phyloP scores from a whole-genome alignment of 2,329 filamentous ascomycete species.

The Chrysoporthe deuterocubensis region DNA sequence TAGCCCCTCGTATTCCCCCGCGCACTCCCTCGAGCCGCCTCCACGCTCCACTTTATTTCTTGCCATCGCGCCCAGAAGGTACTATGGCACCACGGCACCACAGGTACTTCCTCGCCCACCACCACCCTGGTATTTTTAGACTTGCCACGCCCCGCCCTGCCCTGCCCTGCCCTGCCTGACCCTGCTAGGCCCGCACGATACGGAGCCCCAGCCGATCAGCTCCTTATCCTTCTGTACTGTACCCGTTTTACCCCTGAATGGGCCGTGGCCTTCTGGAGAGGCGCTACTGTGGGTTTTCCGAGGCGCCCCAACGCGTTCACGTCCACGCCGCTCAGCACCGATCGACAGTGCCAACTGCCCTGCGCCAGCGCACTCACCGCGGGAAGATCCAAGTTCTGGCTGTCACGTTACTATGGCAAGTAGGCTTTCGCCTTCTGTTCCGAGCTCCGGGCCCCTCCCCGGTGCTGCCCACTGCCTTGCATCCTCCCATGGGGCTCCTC shows the following conservation, averaged over 20 bases:
- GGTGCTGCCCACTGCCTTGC: neutral
- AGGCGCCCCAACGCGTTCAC: neutral
- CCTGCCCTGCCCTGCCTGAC: neutral
- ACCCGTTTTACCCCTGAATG: conserved; percentile 11
- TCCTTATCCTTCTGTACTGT: conserved; percentile 1
- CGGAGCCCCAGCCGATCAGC: conserved; percentile 2
- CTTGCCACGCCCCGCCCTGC: conserved; percentile 9
- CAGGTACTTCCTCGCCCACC: neutral
- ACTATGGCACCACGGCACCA: neutral
- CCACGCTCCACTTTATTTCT: conserved; percentile 1
- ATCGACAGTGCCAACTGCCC: neutral
- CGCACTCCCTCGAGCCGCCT: conserved; percentile 11
- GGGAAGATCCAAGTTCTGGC: neutral
- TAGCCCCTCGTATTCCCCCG: conserved; percentile 28
- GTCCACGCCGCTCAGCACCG: neutral
- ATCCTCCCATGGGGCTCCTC: neutral
- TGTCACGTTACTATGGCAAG: neutral
- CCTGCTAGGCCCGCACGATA: neutral
- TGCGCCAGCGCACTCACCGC: neutral
- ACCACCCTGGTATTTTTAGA: conserved; percentile 27
- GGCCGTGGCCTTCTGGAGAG: neutral
- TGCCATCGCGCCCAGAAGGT: conserved; percentile 22
- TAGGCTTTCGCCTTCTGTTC: neutral
- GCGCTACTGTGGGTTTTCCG: neutral
- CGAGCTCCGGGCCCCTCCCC: conserved; percentile 2